Conservation (phyloP, 2,329 filamentous ascomycete genomes). For the Ophiocordyceps polyrhachis-furcata region DNA sequence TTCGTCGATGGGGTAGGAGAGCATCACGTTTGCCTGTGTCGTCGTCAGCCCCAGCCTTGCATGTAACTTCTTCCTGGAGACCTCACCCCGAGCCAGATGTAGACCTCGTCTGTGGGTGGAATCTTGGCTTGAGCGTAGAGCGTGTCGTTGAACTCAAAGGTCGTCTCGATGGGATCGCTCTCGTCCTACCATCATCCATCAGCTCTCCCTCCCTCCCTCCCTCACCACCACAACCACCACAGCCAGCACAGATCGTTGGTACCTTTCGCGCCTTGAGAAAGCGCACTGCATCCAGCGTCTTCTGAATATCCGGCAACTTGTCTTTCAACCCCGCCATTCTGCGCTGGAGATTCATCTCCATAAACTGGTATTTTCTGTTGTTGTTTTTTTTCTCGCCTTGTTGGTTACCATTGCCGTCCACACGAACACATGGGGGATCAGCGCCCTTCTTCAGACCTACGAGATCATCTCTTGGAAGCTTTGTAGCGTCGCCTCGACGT, state of each 20-base stretch:
- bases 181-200: constrained; percentile 18
- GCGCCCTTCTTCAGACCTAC: too few relatives aligned
- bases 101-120: constrained; percentile 73
- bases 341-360: constrained; percentile 85
- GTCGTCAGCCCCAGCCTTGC: constrained; percentile 1
- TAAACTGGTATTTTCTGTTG: constrained; percentile 92
- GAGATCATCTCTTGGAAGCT: constrained; percentile 90
- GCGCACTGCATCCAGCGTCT: constrained; percentile 78
- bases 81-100: constrained; percentile 78
- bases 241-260: too few relatives aligned
- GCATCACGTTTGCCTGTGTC: constrained; percentile 78
- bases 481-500: constrained; percentile 64
- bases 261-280: constrained; percentile 68
- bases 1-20: constrained; percentile 81
- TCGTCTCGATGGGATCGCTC: constrained; percentile 64
- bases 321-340: constrained; percentile 67
- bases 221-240: too few relatives aligned
- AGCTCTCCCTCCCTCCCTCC: background rate
- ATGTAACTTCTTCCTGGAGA: background rate
- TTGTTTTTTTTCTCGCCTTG: background rate
- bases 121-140: constrained; percentile 78
- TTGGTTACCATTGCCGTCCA: constrained; percentile 2
- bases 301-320: constrained; percentile 93
- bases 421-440: too few relatives aligned
- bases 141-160: constrained; percentile 93